phyloP scores from a whole-genome alignment of 2,329 filamentous ascomycete species.

The Celoporthe dispersa region DNA sequence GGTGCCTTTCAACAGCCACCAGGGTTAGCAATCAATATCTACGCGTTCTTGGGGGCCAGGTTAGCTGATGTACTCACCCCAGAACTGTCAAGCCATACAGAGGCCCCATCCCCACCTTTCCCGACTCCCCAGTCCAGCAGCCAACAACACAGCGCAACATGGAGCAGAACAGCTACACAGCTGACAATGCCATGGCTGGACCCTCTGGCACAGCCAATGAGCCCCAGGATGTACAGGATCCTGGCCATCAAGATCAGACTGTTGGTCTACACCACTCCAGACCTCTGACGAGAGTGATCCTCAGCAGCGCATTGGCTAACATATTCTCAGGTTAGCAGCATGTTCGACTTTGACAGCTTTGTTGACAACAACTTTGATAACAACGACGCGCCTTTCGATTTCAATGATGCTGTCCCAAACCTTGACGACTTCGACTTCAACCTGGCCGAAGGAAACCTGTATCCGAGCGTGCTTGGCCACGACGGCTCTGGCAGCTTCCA shows the following conservation, averaged over 20 bases:
- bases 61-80: neutral
- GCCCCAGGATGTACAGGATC: neutral
- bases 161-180: neutral
- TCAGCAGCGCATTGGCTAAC: neutral
- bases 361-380: neutral
- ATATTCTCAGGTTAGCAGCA: neutral
- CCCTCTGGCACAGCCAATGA: neutral
- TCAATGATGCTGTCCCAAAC: neutral
- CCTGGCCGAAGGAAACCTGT: neutral
- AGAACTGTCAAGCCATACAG: slow-evolving; percentile 17
- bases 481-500: neutral
- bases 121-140: slow-evolving; percentile 7
- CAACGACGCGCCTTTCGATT: neutral
- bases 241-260: neutral
- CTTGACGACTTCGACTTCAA: neutral
- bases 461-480: neutral
- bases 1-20: slow-evolving; percentile 15
- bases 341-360: neutral
- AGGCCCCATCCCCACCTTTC: slow-evolving; percentile 22
- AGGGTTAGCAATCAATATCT: slow-evolving; percentile 14
- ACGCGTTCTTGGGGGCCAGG: no score
- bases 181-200: neutral
- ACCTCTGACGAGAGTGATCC: neutral
- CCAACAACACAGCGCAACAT: neutral
- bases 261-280: neutral